Conservation (phyloP, 1,284 basidiomycete species). For the Coriolopsis trogii region DNA sequence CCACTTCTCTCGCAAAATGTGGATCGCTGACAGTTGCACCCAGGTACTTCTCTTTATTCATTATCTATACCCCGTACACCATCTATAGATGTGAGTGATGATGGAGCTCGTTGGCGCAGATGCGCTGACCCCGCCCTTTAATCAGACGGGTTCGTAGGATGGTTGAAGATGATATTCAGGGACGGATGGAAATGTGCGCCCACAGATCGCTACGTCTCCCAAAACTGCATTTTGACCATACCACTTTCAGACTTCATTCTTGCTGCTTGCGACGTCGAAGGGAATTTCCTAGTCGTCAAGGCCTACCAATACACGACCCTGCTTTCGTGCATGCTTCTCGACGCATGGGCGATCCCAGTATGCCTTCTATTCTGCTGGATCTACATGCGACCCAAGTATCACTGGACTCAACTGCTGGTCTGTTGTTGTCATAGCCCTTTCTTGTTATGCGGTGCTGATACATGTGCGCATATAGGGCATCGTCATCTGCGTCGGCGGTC, state of each 20-base stretch:
- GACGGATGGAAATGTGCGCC: slow-evolving; percentile 86
- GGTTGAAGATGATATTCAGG: slow-evolving; percentile 67
- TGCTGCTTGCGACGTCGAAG: slow-evolving; percentile 81
- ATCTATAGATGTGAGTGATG: slow-evolving; percentile 71
- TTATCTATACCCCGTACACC: slow-evolving; percentile 83
- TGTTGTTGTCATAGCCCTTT: slow-evolving; percentile 25
- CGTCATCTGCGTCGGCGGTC: slow-evolving; percentile 71
- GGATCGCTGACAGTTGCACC: neutral
- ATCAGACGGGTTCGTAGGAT: slow-evolving; percentile 77
- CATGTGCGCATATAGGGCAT: slow-evolving; percentile 53
- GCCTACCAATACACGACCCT: slow-evolving; percentile 87
- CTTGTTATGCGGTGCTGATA: neutral
- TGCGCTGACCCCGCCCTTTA: neutral
- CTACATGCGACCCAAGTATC: slow-evolving; percentile 79
- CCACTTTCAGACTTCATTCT: slow-evolving; percentile 68
- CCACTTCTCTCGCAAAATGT: neutral
- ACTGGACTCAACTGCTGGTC: slow-evolving; percentile 80
- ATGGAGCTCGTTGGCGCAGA: slow-evolving; percentile 1
- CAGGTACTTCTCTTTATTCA: slow-evolving; percentile 79
- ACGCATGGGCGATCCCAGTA: slow-evolving; percentile 87
- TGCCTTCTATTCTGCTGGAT: slow-evolving; percentile 83
- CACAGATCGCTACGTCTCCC: neutral
- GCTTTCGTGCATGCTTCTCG: slow-evolving; percentile 84
- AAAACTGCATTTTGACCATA: neutral
- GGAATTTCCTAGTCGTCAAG: slow-evolving; percentile 83